A percentile compares a stretch with the other conserved stretches of the same genome.
Conservation (phyloP, 768 basidiomycete species). For the Pleurotus djamor region DNA sequence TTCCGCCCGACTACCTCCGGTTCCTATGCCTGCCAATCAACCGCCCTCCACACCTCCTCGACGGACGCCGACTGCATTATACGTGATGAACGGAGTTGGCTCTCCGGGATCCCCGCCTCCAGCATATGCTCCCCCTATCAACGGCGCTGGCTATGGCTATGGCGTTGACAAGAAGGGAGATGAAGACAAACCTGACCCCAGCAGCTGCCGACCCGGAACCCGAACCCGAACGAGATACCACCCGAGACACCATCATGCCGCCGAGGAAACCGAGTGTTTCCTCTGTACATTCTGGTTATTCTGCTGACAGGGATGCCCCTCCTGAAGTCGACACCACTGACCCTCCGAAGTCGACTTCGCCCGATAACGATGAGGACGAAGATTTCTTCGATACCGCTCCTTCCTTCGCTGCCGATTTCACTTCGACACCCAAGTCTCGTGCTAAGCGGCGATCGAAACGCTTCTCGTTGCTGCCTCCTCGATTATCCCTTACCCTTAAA, state of each 20-base stretch:
- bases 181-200: background rate
- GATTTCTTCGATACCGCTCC: background rate
- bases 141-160: background rate
- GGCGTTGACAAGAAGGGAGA: background rate
- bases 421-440: background rate
- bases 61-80: constrained; percentile 14
- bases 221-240: background rate
- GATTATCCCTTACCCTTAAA: constrained; percentile 47
- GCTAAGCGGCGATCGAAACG: constrained; percentile 15
- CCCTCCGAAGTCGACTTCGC: background rate
- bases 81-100: constrained; percentile 3
- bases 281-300: constrained; percentile 1
- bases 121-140: background rate
- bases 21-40: constrained; percentile 9
- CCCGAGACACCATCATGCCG: background rate
- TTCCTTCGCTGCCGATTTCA: background rate
- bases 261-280: constrained; percentile 2
- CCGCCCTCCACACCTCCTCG: constrained; percentile 25
- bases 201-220: background rate
- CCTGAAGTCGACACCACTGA: background rate
- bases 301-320: constrained; percentile 1
- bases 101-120: constrained; percentile 6
- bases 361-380: background rate
- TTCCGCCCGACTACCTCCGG: constrained; percentile 1
- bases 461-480: constrained; percentile 40